phyloP scores from a whole-genome alignment of 768 basidiomycete species.

The Ramaria sp. region DNA sequence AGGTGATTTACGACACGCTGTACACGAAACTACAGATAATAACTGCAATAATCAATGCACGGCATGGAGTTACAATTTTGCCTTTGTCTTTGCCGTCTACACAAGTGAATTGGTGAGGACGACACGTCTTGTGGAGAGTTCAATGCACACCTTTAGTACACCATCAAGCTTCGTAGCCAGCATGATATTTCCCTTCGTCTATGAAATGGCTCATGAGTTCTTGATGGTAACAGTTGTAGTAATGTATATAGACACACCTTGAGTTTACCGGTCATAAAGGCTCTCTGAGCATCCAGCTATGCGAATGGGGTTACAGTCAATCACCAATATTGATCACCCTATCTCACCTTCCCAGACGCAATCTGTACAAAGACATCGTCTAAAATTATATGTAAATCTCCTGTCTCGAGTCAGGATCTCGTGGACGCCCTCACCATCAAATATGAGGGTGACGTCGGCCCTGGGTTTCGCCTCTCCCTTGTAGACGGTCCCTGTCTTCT shows the following conservation, averaged over 20 bases:
- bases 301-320: not conserved
- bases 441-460: slow-evolving; percentile 71
- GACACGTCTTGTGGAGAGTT: not conserved
- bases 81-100: slow-evolving; percentile 20
- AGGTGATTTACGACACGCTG: not conserved
- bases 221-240: not conserved
- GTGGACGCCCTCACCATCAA: slow-evolving; percentile 30
- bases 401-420: not conserved
- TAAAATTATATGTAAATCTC: not conserved
- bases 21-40: slow-evolving; percentile 1
- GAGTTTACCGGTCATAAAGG: slow-evolving; percentile 91
- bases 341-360: slow-evolving; percentile 54
- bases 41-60: not conserved
- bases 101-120: not conserved
- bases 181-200: slow-evolving; percentile 84
- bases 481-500: slow-evolving; percentile 69
- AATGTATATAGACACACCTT: slow-evolving; percentile 31
- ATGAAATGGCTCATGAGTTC: not conserved
- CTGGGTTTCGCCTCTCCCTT: slow-evolving; percentile 65
- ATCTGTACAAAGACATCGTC: slow-evolving; percentile 69
- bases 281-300: slow-evolving; percentile 75
- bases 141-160: slow-evolving; percentile 58
- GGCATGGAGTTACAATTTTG: slow-evolving; percentile 27
- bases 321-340: not conserved
- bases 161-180: slow-evolving; percentile 83